Base-by-base conservation (phyloP, 257 asterid species). In the Gynochthodes officinalis region DNA sequence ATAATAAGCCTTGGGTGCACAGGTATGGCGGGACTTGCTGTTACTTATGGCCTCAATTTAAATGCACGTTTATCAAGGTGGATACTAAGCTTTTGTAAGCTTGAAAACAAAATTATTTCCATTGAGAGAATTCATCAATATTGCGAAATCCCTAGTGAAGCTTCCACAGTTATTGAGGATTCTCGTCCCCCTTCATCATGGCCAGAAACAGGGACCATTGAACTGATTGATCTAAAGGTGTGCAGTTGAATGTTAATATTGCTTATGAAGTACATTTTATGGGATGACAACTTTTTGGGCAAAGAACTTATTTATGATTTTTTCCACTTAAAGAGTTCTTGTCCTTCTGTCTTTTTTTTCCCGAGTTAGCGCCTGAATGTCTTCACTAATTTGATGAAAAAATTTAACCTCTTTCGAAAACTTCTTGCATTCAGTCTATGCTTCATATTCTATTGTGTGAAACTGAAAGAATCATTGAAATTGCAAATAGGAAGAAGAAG, bases 1-100 rank as follows among this genome's bases (percentile, higher is more conserved):
- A 64, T 74, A 42, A 64, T 9, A 55, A 78, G 32, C 39, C 43
- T 33, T 69, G 71, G 67, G 54, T 69, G 75, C 64, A 39, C 53
- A 89, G 96, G 96, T 86, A 92, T 95, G 98, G 99, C 99, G 50
- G 99, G 99, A 71, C 96, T 92, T 73, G 98, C 99, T 42, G 98
- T 90, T 75, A 92, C 99, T 14, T 95, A 95, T 70, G 99, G 99
- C 77, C 90, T 95, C 66, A 95, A 95, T 76, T 64, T 95, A 89
- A 95, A 95, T 81, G 95, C 97, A 55, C 99, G 98, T 7, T 80
- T 95, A 74, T 95, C 99, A 21, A 83, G 99, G 57, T 95, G 99
- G 99, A 95, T 95, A 75, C 97, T 95, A 35, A 92, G 99, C 84
- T 95, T 92, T 81, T 95, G 99, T 88, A 95, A 95, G 87, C 97